A percentile compares a stretch with the other conserved stretches of the same genome.
These are phyloP conservation scores for Diplodia scrobiculata DNA, from an alignment of 2,329 filamentous ascomycete species.

Conservation along the genomic window DNA sequence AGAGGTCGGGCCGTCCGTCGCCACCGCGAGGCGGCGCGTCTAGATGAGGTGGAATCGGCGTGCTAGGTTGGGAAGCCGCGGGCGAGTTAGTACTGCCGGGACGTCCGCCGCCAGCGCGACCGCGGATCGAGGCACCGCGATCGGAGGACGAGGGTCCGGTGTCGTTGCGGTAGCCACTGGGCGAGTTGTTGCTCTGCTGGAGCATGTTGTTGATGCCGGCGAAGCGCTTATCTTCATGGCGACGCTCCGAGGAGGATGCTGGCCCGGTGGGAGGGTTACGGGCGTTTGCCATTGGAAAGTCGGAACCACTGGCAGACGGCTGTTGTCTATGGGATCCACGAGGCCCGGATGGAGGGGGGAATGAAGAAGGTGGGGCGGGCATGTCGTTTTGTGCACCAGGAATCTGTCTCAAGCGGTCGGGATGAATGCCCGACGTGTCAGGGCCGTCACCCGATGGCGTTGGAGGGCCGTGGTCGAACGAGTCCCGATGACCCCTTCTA, in stretches of 20 bases:
- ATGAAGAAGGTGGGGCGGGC: conserved; percentile 29
- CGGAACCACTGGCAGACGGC: background rate
- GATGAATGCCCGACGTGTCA: conserved; percentile 55
- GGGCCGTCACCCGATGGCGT: conserved; percentile 31
- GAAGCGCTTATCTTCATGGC: conserved; percentile 30
- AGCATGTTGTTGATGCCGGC: conserved; percentile 27
- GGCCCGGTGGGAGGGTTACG: conserved; percentile 43
- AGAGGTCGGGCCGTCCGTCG: conserved; percentile 16
- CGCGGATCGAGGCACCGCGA: conserved; percentile 37
- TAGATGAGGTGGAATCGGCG: conserved; percentile 33
- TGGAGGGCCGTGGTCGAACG: conserved; percentile 35
- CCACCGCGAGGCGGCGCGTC: conserved; percentile 34
- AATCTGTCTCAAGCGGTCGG: conserved; percentile 55
- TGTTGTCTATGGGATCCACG: conserved; percentile 33
- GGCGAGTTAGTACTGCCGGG: conserved; percentile 29
- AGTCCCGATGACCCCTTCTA: conserved; percentile 27
- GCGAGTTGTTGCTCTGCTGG: conserved; percentile 14
- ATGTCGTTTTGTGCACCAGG: conserved; percentile 41
- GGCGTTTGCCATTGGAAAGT: conserved; percentile 35
- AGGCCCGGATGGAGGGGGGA: conserved; percentile 38
- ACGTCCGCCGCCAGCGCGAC: conserved; percentile 32
- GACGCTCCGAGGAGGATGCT: conserved; percentile 31
- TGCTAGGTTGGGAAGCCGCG: conserved; percentile 35
- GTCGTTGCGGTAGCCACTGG: conserved; percentile 27
- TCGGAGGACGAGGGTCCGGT: conserved; percentile 29